Percentiles rank a stretch among this genome's conserved stretches.
Evolutionary conservation across 2,329 filamentous ascomycete species (phyloP).

Genomic region (Cercospora sp.): DNA sequence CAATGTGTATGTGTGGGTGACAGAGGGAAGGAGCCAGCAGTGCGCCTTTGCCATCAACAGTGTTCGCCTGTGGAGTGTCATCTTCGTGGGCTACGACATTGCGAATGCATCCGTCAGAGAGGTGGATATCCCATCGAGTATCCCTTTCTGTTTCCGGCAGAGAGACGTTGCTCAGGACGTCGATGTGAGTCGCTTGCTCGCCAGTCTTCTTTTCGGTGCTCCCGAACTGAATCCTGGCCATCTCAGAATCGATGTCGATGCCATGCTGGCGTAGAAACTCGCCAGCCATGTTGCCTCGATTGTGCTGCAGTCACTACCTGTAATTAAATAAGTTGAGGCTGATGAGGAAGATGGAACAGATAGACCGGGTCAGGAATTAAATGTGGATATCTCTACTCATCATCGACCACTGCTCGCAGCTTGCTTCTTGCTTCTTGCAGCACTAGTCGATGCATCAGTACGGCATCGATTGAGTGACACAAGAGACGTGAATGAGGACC

Average conservation of each 20-base stretch:
- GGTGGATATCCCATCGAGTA: slow-evolving; percentile 22
- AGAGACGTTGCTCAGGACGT: slow-evolving; percentile 17
- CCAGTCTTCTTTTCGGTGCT: not conserved
- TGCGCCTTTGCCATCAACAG: slow-evolving; percentile 45
- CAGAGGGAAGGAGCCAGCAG: slow-evolving; percentile 61
- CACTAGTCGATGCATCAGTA: not conserved
- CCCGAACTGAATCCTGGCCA: slow-evolving; percentile 34
- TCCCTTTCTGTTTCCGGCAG: slow-evolving; percentile 15
- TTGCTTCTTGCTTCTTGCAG: not conserved
- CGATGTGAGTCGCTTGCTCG: not conserved
- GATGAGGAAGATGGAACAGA: not conserved
- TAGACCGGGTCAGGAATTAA: not conserved
- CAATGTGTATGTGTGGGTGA: slow-evolving; percentile 72
- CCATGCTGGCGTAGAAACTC: slow-evolving; percentile 37
- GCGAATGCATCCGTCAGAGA: slow-evolving; percentile 14
- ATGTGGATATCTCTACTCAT: slow-evolving; percentile 8
- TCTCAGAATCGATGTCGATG: slow-evolving; percentile 40
- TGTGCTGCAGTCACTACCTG: not conserved
- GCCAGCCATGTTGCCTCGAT: slow-evolving; percentile 30
- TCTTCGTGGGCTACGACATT: not conserved
- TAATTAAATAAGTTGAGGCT: not conserved
- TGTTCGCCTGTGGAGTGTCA: not conserved
- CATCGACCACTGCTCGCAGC: not conserved
- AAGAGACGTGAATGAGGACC: not conserved
- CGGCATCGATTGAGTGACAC: not conserved